Evolutionary conservation across 2,329 filamentous ascomycete species (phyloP), one percentile per base, ranked within the genome.

Genomic region (Cordyceps militaris): DNA sequence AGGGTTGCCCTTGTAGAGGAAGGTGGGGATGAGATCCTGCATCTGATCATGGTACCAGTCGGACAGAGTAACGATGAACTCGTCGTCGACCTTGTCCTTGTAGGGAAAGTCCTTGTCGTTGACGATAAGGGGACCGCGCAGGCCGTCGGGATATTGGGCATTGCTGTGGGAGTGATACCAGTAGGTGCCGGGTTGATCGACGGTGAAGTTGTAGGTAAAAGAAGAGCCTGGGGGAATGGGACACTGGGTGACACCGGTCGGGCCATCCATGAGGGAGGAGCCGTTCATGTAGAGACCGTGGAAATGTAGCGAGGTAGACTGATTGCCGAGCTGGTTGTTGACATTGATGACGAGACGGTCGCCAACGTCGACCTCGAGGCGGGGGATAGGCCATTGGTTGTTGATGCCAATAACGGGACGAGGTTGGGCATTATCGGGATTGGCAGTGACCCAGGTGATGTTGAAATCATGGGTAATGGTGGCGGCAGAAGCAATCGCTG

Each of bases 361-460:
- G 58, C 86, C 86, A 51, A 84, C 73, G 49, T 78, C 79, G 38
- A 81, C 85, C 53, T 81, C 77, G 58, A 91, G 85, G 26, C 73
- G 70, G 1, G 89, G 89, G 54, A 88, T 79, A 1, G 89, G 89
- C 86, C 88, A 91, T 72, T 85, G 70, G 4, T 82, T 82, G 65
- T 94, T 93, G 73, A 94, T 87, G 47, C 87, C 88, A 66, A 93
- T 89, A 3, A 82, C 81, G n/a, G 83, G 79, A 32, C 88, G 79
- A 40, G 81, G 76, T 59, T 79, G 79, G 8, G 78, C 74, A 23
- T 84, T 85, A 72, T 93, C 89, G 0, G 89, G 89, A 64, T 88
- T 87, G 34, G 85, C 82, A 43, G 73, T 80, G 11, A 89, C 83
- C 88, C 88, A 91, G 59, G 79, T 81, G 61, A 90, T 77, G 64